Evolutionary conservation across 345 rosid species (phyloP).

Genomic region (Geranium rotundifolium): DNA sequence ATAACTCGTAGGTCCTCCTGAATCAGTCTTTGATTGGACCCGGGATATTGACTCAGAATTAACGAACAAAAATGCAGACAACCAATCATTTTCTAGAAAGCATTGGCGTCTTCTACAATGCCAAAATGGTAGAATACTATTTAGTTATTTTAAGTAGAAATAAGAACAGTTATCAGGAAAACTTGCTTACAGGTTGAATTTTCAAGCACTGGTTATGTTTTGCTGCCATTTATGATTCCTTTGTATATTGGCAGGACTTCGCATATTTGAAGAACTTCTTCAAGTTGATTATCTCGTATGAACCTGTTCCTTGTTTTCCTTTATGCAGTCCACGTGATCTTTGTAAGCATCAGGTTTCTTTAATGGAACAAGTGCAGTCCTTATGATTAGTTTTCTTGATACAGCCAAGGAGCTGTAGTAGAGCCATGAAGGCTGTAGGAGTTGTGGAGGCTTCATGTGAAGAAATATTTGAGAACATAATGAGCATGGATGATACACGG

Average conservation of each 20-base stretch:
- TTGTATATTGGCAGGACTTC: conserved; percentile 60
- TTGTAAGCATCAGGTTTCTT: conserved; percentile 5
- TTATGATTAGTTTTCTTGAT: conserved; percentile 13
- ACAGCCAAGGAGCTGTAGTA: conserved; percentile 99
- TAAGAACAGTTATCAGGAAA: not conserved
- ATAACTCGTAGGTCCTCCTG: conserved; percentile 69
- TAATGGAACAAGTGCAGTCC: conserved; percentile 3
- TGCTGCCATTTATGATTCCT: conserved; percentile 4
- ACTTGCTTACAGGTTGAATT: not conserved
- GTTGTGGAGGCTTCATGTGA: conserved; percentile 96
- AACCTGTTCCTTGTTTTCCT: conserved; percentile 14
- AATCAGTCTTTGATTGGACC: conserved; percentile 80
- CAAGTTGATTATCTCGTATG: conserved; percentile 98
- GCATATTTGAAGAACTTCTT: conserved; percentile 98
- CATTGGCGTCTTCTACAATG: conserved; percentile 99
- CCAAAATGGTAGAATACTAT: conserved; percentile 66
- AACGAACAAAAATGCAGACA: conserved; percentile 55
- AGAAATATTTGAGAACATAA: conserved; percentile 90
- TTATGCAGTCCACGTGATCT: conserved; percentile 7
- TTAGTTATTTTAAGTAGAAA: conserved; percentile 10
- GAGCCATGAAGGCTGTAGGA: conserved; percentile 99
- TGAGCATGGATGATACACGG: conserved; percentile 99
- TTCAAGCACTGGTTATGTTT: conserved; percentile 4
- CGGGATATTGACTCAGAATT: conserved; percentile 63
- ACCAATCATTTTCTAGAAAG: conserved; percentile 90